Conservation (phyloP, 192 early-diverging fungal genomes). For the Linnemannia zychae region DNA sequence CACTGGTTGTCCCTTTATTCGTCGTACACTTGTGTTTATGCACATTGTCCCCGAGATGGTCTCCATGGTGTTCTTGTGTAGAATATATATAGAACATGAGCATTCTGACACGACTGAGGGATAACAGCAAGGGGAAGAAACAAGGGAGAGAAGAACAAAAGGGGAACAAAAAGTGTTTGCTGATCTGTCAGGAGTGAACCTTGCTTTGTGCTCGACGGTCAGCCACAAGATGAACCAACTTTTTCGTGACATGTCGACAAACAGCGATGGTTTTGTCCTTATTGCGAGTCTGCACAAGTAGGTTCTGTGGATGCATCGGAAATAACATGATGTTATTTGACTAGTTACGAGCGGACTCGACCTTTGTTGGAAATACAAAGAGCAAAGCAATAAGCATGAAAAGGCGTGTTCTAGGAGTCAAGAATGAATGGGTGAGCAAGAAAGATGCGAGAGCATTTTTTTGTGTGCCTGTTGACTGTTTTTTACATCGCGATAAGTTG, state of each 20-base stretch:
- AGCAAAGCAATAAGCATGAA: neutral
- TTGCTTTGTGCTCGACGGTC: neutral
- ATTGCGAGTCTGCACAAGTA: neutral
- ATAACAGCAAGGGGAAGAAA: neutral
- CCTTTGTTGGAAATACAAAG: neutral
- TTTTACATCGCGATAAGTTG: neutral
- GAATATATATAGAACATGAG: conserved; percentile 16
- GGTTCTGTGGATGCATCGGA: neutral
- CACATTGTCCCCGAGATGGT: neutral
- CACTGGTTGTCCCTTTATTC: neutral
- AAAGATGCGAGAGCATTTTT: neutral
- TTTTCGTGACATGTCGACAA: neutral
- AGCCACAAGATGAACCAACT: neutral
- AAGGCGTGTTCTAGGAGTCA: neutral
- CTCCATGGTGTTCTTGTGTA: conserved; percentile 2
- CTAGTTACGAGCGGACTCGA: neutral
- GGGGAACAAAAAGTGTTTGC: conserved; percentile 1
- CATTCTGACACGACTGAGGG: neutral
- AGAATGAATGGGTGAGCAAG: neutral
- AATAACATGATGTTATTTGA: too few species aligned
- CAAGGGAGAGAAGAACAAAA: neutral
- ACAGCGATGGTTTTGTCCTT: neutral
- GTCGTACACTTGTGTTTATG: neutral
- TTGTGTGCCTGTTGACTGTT: neutral
- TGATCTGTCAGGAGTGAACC: conserved; percentile 8